Evolutionary conservation across 2,329 filamentous ascomycete genomes (phyloP).

Genomic region (Aschersonia sp.): DNA sequence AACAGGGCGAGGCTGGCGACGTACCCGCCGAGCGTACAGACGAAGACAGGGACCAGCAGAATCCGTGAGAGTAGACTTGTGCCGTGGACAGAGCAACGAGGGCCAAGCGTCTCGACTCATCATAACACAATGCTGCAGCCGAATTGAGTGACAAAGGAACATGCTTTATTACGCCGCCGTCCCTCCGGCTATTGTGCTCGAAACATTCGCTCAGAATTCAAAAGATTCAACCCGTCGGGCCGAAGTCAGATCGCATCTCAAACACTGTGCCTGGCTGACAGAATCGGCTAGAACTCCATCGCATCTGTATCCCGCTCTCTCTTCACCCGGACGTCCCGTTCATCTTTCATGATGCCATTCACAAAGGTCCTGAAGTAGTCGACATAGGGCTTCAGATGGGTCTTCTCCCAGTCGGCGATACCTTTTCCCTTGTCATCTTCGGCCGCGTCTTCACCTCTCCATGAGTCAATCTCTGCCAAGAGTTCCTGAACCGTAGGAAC

Average conservation of each 20-base stretch:
- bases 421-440: conserved; percentile 21
- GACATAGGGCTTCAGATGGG: conserved; percentile 81
- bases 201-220: too few species aligned
- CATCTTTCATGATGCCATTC: conserved; percentile 62
- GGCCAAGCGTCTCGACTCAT: too few species aligned
- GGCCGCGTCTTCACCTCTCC: conserved; percentile 36
- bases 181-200: too few species aligned
- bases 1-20: conserved; percentile 3
- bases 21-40: not conserved
- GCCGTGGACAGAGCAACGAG: too few species aligned
- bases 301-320: conserved; percentile 36
- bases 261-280: too few species aligned
- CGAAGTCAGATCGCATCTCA: too few species aligned
- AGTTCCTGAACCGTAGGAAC: conserved; percentile 85
- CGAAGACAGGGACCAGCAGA: too few species aligned
- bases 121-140: too few species aligned
- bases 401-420: conserved; percentile 90
- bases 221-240: too few species aligned
- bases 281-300: conserved; percentile 33
- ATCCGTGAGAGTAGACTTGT: too few species aligned
- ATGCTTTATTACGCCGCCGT: too few species aligned
- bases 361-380: conserved; percentile 83
- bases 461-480: conserved; percentile 74
- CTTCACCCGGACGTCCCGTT: conserved; percentile 40
- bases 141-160: too few species aligned